A percentile compares a stretch with the other conserved stretches of the same genome.
Evolutionary conservation across 768 basidiomycete species (phyloP).

Genomic region (Naganishia vaughanmartiniae): DNA sequence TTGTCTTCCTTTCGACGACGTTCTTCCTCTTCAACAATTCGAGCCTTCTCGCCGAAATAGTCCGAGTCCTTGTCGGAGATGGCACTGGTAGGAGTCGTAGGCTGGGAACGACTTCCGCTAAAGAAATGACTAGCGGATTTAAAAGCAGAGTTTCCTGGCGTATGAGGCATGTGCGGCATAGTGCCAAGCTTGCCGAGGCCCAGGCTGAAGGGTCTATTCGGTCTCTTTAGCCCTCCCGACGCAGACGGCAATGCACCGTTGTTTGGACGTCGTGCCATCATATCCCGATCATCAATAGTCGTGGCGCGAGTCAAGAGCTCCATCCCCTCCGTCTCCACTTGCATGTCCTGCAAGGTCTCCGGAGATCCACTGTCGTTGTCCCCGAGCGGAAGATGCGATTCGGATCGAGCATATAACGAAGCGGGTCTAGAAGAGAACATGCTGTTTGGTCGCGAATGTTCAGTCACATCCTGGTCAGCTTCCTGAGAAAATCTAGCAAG

Average conservation of each 20-base stretch:
- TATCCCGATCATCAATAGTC: slow-evolving; percentile 25
- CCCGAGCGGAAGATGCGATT: slow-evolving; percentile 15
- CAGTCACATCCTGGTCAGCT: slow-evolving; percentile 28
- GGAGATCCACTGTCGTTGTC: slow-evolving; percentile 22
- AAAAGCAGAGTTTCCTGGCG: slow-evolving; percentile 31
- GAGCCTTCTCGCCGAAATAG: slow-evolving; percentile 43
- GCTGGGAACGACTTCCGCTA: slow-evolving; percentile 42
- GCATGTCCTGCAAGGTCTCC: slow-evolving; percentile 12
- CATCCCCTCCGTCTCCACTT: background rate
- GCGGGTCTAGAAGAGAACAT: slow-evolving; percentile 1
- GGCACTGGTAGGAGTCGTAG: slow-evolving; percentile 43
- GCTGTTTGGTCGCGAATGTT: background rate
- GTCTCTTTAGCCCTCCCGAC: background rate
- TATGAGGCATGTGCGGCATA: slow-evolving; percentile 13
- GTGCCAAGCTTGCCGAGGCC: slow-evolving; percentile 13
- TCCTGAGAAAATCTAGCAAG: slow-evolving; percentile 59
- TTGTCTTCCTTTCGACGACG: slow-evolving; percentile 54
- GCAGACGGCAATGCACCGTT: background rate
- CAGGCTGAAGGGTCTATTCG: slow-evolving; percentile 29
- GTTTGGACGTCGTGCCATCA: slow-evolving; percentile 11
- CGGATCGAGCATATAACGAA: slow-evolving; percentile 26
- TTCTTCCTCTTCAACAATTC: slow-evolving; percentile 42
- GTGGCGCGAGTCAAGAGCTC: slow-evolving; percentile 6
- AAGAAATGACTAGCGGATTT: slow-evolving; percentile 47
- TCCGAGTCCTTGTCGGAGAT: slow-evolving; percentile 39